These are phyloP conservation scores for Penicillium atrosanguineum DNA, from an alignment of 495 filamentous ascomycete genomes.

Conservation along the genomic window DNA sequence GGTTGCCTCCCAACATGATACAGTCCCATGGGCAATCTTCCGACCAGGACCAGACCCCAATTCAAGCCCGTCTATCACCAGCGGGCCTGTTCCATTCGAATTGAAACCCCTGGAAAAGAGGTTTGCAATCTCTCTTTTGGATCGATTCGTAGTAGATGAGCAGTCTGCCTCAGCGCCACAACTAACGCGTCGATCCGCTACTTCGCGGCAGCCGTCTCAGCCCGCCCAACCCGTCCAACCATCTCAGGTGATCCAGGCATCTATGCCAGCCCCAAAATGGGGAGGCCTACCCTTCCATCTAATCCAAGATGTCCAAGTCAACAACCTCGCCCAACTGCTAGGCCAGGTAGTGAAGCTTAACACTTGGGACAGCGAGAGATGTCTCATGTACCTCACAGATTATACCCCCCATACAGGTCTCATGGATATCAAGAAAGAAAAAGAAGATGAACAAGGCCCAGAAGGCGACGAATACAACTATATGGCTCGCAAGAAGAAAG, in stretches of 20 bases:
- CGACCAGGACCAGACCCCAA: constrained; percentile 27
- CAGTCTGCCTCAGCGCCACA: constrained; percentile 1
- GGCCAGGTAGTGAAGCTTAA: constrained; percentile 73
- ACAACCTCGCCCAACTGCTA: constrained; percentile 64
- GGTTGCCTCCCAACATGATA: constrained; percentile 28
- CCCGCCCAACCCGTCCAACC: background rate
- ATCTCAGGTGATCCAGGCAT: constrained; percentile 13
- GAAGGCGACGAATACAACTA: constrained; percentile 54
- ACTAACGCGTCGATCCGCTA: background rate
- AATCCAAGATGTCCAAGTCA: constrained; percentile 59
- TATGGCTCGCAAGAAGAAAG: constrained; percentile 24
- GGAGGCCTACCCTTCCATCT: constrained; percentile 53
- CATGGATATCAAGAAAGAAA: constrained; percentile 48
- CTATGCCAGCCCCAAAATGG: constrained; percentile 5
- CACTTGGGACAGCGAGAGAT: constrained; percentile 41
- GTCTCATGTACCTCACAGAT: constrained; percentile 78
- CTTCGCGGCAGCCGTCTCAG: background rate
- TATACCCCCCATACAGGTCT: constrained; percentile 72
- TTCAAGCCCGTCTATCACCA: constrained; percentile 21
- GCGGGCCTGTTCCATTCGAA: constrained; percentile 31
- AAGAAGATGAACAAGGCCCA: constrained; percentile 29
- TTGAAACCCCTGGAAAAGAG: constrained; percentile 28
- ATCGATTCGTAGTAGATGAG: constrained; percentile 13
- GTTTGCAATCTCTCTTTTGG: constrained; percentile 29
- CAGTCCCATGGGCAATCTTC: constrained; percentile 39